These are phyloP conservation scores for Sugiyamaella chiloensis DNA, from an alignment of 805 yeast species.

Conservation along the genomic window DNA sequence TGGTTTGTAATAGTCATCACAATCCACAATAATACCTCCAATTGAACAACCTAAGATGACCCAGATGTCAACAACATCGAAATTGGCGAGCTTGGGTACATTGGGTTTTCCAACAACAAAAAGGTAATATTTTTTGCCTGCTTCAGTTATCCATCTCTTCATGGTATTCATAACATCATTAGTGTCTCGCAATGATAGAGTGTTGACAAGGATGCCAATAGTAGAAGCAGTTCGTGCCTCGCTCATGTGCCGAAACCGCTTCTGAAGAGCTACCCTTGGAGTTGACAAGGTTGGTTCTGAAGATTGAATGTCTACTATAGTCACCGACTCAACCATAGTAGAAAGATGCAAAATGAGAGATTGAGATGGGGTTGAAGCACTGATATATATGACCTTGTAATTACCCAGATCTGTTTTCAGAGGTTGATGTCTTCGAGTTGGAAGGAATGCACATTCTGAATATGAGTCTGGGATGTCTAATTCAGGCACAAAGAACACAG, in stretches of 20 bases:
- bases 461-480: conserved; percentile 1
- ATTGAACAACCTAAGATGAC: conserved; percentile 92
- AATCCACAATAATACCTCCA: conserved; percentile 85
- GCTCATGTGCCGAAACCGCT: conserved; percentile 82
- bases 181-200: conserved; percentile 77
- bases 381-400: conserved; percentile 62
- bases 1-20: conserved; percentile 76
- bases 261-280: conserved; percentile 76
- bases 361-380: conserved; percentile 52
- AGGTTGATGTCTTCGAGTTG: conserved; percentile 24
- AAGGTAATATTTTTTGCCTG: conserved; percentile 88
- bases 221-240: conserved; percentile 89
- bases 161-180: conserved; percentile 61
- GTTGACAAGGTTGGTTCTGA: conserved; percentile 14
- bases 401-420: conserved; percentile 35
- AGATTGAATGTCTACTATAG: conserved; percentile 46
- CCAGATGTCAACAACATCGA: conserved; percentile 93
- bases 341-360: conserved; percentile 74
- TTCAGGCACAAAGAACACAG: conserved; percentile 5
- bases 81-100: conserved; percentile 94
- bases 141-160: conserved; percentile 56
- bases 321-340: conserved; percentile 59
- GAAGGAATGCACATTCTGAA: conserved; percentile 15
- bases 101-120: conserved; percentile 98
- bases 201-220: conserved; percentile 85